phyloP scores from a whole-genome alignment of 441 rosid genomes.

The Populus hybrid region DNA sequence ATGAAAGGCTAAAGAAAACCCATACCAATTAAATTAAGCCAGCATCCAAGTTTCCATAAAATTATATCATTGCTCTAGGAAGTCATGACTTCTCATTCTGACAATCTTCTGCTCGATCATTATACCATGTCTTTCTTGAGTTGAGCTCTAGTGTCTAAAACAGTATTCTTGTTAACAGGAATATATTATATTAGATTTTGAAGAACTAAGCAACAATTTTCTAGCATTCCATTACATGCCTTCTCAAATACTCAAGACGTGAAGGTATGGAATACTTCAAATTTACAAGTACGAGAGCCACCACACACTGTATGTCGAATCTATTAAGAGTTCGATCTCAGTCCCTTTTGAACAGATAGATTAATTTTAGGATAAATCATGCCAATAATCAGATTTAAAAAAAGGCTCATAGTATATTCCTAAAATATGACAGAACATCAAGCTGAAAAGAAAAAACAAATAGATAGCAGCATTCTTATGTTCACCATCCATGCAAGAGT shows the following conservation, averaged over 20 bases:
- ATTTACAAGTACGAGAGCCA: neutral
- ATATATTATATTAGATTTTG: neutral
- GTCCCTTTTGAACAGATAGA: neutral
- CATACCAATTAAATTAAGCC: neutral
- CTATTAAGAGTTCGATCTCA: neutral
- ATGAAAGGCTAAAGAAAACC: neutral
- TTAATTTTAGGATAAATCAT: neutral
- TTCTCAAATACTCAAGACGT: neutral
- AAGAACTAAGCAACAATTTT: neutral
- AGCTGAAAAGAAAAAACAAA: neutral
- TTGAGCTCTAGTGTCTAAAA: neutral
- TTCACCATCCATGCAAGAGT: neutral
- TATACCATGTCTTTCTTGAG: neutral
- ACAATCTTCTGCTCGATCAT: neutral
- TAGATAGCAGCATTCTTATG: neutral
- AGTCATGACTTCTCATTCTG: neutral
- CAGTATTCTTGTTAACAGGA: neutral
- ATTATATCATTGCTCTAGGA: neutral
- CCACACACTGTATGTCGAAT: neutral
- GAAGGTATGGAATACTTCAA: neutral
- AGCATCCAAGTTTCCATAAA: neutral
- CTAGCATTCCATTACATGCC: neutral
- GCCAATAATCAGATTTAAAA: neutral
- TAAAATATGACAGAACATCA: neutral
- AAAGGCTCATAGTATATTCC: neutral